A percentile compares a stretch with the other conserved stretches of the same genome.
These are phyloP conservation scores for Colletotrichum noveboracense DNA, from an alignment of 2,329 filamentous ascomycete genomes.

Conservation along the genomic window DNA sequence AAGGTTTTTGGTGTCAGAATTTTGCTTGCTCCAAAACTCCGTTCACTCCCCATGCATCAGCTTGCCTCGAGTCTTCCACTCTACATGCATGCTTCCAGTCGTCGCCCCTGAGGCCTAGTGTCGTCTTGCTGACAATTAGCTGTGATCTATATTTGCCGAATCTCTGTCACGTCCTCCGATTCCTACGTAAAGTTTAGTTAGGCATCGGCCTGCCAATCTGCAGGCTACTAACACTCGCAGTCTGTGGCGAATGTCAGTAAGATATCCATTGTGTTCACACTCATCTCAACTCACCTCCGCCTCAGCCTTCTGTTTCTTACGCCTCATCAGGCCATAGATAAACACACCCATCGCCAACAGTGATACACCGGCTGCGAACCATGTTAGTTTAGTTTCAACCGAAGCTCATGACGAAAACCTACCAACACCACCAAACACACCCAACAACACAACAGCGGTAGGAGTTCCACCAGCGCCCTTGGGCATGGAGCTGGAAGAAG, in stretches of 20 bases:
- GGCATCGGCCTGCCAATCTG: constrained; percentile 18
- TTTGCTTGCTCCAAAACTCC: neutral
- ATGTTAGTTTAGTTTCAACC: neutral
- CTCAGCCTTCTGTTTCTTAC: neutral
- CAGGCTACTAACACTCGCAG: neutral
- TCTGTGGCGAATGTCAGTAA: neutral
- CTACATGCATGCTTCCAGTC: neutral
- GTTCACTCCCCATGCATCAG: neutral
- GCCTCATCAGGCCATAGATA: constrained; percentile 11
- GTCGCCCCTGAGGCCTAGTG: neutral
- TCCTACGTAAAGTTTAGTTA: neutral
- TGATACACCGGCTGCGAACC: neutral
- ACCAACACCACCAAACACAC: constrained; percentile 19
- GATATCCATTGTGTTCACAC: neutral
- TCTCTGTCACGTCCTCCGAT: neutral
- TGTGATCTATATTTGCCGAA: neutral
- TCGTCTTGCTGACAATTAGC: neutral
- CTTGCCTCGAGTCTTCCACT: neutral
- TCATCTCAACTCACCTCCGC: neutral
- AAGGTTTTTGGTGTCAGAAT: neutral
- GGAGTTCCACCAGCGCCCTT: constrained; percentile 7
- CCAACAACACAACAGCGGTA: constrained; percentile 8
- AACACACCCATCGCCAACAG: constrained; percentile 15
- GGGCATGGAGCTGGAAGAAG: neutral
- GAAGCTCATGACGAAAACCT: neutral